These are phyloP conservation scores for Dendryphion nanum DNA, from an alignment of 2,329 filamentous ascomycete species.

Conservation along the genomic window DNA sequence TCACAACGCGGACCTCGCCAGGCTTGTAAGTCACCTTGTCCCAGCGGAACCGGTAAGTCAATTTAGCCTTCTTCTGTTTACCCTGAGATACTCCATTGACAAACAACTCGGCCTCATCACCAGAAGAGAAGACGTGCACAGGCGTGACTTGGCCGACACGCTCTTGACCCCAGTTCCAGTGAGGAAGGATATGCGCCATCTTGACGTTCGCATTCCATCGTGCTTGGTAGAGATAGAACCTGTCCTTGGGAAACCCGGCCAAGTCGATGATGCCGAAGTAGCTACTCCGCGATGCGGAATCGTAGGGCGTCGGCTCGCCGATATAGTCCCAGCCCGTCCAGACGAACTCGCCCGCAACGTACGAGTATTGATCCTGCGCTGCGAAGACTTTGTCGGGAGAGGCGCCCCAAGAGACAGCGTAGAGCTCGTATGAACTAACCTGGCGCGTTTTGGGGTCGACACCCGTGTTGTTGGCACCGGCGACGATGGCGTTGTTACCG, in stretches of 20 bases:
- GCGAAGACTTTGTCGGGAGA: conserved; percentile 56
- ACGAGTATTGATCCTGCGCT: conserved; percentile 49
- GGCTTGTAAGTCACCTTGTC: conserved; percentile 51
- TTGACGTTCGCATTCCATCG: conserved; percentile 51
- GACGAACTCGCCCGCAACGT: conserved; percentile 55
- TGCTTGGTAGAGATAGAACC: conserved; percentile 55
- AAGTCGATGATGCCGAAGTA: conserved; percentile 60
- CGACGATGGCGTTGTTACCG: conserved; percentile 38
- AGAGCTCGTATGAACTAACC: conserved; percentile 55
- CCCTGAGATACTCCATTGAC: conserved; percentile 52
- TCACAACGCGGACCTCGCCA: conserved; percentile 48
- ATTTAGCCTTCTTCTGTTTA: conserved; percentile 32
- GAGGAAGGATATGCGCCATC: conserved; percentile 56
- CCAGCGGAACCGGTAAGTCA: conserved; percentile 54
- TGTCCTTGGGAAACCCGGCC: conserved; percentile 57
- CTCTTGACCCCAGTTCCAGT: conserved; percentile 59
- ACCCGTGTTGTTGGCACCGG: conserved; percentile 26
- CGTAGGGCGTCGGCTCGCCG: conserved; percentile 43
- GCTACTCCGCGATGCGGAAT: conserved; percentile 41
- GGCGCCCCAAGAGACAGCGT: conserved; percentile 47
- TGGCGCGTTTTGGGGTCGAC: conserved; percentile 37
- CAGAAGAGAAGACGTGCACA: conserved; percentile 54
- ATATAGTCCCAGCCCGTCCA: conserved; percentile 55
- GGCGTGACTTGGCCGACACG: conserved; percentile 50
- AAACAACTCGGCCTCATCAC: conserved; percentile 56